Evolutionary conservation across 768 basidiomycete species (phyloP), one percentile per base, ranked within the genome.

Genomic region (Pleurotus pulmonarius): DNA sequence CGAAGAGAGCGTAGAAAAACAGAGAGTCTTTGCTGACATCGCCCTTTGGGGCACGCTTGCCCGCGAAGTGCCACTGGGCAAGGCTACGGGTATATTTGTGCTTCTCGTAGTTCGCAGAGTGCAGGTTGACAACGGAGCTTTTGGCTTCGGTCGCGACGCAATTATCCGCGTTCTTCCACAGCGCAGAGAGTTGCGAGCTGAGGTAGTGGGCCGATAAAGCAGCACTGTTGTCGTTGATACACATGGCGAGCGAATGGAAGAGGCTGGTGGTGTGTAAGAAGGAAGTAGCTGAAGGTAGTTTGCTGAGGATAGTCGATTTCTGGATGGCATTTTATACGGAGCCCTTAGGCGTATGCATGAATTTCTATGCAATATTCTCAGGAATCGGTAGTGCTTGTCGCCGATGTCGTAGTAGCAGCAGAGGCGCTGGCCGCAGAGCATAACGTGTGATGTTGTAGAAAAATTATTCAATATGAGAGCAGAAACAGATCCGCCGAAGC

Each of bases 1-100:
- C 48, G 37, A 66, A 66, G 45, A 51, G 46, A 25, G 59, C 59
- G 55, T 25, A 58, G 53, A 66, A 66, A 45, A 58, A 41, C 46
- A 61, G 40, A 34, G 56, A 58, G 11, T 61, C 60, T 38, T 60
- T 58, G 43, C 24, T 16, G 43, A 46, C 49, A n/a, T 45, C 45
- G 29, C 49, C 56, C 43, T 60, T 61, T 26, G 53, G 45, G n/a
- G 47, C 41, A 41, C 49, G 49, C 20, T 43, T 45, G 18, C 59
- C 61, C 40, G 58, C 53, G 37, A 53, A 56, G 44, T 46, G 46
- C 20, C n/a, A 52, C 38, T 62, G 45, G 24, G 61, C 49, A 16
- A 62, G 59, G 20, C 54, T 47, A 25, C 56, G 57, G 18, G 56
- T 55, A 53, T 62, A 59, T 18, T 37, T 52, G 51, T 52, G 38